Evolutionary conservation across 2,329 filamentous ascomycete genomes (phyloP), one percentile per base, ranked within the genome.

Genomic region (Lasiodiplodia sp.): DNA sequence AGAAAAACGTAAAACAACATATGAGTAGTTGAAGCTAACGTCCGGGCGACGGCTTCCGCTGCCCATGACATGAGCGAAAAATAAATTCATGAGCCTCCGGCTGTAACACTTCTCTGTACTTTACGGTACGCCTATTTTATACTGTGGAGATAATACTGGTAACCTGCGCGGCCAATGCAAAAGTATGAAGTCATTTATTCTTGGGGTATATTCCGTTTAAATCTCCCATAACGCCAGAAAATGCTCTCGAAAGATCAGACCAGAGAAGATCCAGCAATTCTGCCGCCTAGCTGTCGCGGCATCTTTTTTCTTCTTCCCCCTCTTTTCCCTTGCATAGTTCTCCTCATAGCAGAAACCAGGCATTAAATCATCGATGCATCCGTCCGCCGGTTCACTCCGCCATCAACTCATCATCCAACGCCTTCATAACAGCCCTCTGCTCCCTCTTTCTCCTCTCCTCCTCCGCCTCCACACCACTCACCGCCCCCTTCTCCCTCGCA

Each of bases 401-500:
- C 7, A 53, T 44, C 67, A 68, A 40, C 52, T 68, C 67, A 4
- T 65, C 67, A 44, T 65, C 67, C 67, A 68, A 49, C 28, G 67
- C 69, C 16, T 18, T 47, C 68, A 68, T 62, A 18, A 70, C 65
- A 11, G 51, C 68, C 23, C 68, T 56, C 68, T 69, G 68, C 58
- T 62, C 51, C 16, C 18, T 37, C 25, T 47, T 68, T 44, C 69
- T 56, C 31, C 25, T 23, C 58, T 31, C 37, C 25, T 58, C 62
- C 34, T 11, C 21, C 10, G 31, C 62, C 62, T 14, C 66, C 18
- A 6, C 28, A 2, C 21, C 40, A n/a, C 23, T 53, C 44, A 16
- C 47, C 6, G 21, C 57, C 25, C 18, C 31, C 38, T 21, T 38
- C 14, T 31, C 66, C 47, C 55, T 16, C 44, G 16, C 49, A n/a